Conservation (phyloP, 305 asterid genomes). For the Fraxinus xanthoxyloides region DNA sequence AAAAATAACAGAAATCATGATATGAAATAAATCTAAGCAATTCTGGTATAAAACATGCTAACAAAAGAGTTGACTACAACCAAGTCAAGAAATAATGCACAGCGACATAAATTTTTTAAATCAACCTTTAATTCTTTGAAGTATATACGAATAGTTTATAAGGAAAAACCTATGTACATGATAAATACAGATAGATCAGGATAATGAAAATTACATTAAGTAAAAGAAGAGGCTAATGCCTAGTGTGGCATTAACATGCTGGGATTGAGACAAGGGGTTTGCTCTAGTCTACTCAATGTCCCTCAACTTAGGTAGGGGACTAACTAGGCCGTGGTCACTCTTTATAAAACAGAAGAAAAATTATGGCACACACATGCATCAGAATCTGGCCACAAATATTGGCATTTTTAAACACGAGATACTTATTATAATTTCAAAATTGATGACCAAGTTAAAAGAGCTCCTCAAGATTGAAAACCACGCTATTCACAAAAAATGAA, state of each 20-base stretch:
- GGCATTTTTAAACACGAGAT: background rate
- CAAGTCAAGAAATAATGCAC: constrained; percentile 9
- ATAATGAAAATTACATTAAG: background rate
- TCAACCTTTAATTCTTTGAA: background rate
- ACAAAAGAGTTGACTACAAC: background rate
- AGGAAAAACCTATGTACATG: background rate
- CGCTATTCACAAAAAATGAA: background rate
- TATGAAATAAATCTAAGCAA: background rate
- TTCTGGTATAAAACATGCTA: constrained; percentile 2
- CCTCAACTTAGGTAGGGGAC: background rate
- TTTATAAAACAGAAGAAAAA: background rate
- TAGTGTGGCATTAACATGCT: background rate
- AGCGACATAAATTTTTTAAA: background rate
- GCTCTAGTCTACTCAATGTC: background rate
- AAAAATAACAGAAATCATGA: constrained; percentile 23
- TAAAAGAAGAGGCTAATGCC: background rate
- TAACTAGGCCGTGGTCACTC: background rate
- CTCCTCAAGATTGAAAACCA: background rate
- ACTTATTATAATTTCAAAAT: background rate
- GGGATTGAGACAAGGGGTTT: background rate
- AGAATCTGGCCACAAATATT: background rate
- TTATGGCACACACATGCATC: background rate
- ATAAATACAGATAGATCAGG: background rate
- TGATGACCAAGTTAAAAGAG: background rate
- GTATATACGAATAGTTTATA: background rate